phyloP scores from a whole-genome alignment of 108 stramenopile species.

The Nannochloropsis gaditana region DNA sequence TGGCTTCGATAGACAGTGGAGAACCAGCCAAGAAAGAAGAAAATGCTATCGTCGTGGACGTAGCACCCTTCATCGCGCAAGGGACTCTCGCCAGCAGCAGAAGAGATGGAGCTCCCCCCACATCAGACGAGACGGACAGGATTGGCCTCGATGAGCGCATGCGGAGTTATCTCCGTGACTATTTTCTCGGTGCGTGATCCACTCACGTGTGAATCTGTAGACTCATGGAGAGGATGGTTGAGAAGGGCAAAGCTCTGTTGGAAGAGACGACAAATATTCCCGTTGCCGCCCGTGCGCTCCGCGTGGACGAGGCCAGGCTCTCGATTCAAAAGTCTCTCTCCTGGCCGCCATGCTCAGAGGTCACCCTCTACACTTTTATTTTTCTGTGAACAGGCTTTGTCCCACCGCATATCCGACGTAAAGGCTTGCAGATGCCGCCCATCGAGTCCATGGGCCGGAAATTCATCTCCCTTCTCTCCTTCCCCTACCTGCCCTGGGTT shows the following conservation, averaged over 20 bases:
- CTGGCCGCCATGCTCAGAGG: too few species aligned
- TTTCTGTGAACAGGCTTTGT: background rate
- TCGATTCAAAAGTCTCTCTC: too few species aligned
- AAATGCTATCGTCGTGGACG: too few species aligned
- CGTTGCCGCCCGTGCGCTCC: too few species aligned
- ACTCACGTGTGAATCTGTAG: background rate
- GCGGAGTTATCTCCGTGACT: background rate
- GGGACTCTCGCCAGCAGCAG: too few species aligned
- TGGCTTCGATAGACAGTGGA: too few species aligned
- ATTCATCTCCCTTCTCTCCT: background rate
- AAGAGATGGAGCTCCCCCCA: background rate
- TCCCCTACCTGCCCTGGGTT: slow-evolving; percentile 14
- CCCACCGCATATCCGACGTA: slow-evolving; percentile 10
- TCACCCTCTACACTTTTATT: too few species aligned
- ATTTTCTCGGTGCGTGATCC: background rate
- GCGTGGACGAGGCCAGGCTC: too few species aligned
- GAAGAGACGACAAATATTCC: too few species aligned
- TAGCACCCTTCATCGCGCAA: too few species aligned
- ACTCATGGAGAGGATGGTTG: background rate
- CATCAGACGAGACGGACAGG: background rate
- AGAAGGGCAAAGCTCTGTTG: background rate
- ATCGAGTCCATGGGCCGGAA: slow-evolving; percentile 17
- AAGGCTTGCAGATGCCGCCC: slow-evolving; percentile 19
- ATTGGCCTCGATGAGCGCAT: background rate
- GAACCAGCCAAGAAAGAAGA: too few species aligned